Percentiles rank a stretch among this genome's conserved stretches.
phyloP scores from a whole-genome alignment of 305 asterid species.

The Lippia alba region DNA sequence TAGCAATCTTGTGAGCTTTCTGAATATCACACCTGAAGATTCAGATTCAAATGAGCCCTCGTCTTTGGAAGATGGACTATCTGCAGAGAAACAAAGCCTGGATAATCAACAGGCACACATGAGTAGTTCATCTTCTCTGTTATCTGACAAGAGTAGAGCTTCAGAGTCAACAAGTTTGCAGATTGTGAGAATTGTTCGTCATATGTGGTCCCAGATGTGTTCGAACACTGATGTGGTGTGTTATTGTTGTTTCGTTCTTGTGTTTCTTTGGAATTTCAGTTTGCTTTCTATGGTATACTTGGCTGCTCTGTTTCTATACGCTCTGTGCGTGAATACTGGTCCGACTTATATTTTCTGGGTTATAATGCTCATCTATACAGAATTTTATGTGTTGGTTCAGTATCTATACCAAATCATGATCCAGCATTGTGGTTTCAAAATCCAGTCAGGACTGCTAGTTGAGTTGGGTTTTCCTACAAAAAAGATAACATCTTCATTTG shows the following conservation, averaged over 20 bases:
- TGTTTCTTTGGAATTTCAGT: conserved; percentile 93
- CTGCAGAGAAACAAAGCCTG: conserved; percentile 41
- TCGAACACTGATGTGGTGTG: conserved; percentile 95
- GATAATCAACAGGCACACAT: conserved; percentile 41
- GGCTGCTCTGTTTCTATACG: conserved; percentile 85
- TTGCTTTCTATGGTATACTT: conserved; percentile 96
- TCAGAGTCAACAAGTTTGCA: conserved; percentile 75
- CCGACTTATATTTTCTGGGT: conserved; percentile 96
- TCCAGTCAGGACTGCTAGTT: conserved; percentile 69
- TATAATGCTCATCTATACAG: conserved; percentile 88
- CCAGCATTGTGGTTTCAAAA: conserved; percentile 95
- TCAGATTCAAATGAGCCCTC: conserved; percentile 68
- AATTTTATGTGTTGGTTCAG: conserved; percentile 80
- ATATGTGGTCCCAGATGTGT: conserved; percentile 93
- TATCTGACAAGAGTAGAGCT: conserved; percentile 78
- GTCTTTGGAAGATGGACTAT: conserved; percentile 48
- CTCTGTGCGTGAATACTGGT: conserved; percentile 95
- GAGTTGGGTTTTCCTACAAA: conserved; percentile 86
- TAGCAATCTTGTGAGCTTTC: conserved; percentile 82
- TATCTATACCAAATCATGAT: conserved; percentile 91
- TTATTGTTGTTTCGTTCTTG: conserved; percentile 84
- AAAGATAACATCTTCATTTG: conserved; percentile 84
- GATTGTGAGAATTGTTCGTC: conserved; percentile 77
- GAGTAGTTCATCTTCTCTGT: conserved; percentile 73
- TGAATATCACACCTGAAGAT: conserved; percentile 81